Percentiles rank a stretch among this genome's conserved stretches.
phyloP scores from a whole-genome alignment of 2,329 filamentous ascomycete genomes.

The Fusarium aywerte region DNA sequence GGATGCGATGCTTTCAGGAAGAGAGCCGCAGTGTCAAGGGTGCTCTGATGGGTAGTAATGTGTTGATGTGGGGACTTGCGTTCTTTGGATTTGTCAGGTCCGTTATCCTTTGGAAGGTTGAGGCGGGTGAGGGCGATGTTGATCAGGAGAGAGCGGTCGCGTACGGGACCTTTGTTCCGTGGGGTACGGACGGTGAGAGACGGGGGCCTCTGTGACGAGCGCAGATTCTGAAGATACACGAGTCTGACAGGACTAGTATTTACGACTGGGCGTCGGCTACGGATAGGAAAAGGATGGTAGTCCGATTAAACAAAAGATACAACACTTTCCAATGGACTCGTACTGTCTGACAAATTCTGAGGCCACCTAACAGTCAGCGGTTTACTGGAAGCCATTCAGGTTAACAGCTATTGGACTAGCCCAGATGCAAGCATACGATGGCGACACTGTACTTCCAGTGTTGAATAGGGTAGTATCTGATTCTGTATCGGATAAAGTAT shows the following conservation, averaged over 20 bases:
- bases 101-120: conserved; percentile 45
- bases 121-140: conserved; percentile 12
- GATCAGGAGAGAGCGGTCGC: conserved; percentile 10
- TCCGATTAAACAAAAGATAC: not conserved
- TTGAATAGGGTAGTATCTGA: not conserved
- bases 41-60: conserved; percentile 44
- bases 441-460: not conserved
- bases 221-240: no score
- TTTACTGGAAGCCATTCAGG: no score
- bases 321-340: not conserved
- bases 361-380: no score
- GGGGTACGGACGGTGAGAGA: conserved; percentile 14
- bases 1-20: conserved; percentile 40
- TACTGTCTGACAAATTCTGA: not conserved
- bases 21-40: conserved; percentile 41
- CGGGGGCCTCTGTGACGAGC: conserved; percentile 13
- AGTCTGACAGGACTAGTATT: not conserved
- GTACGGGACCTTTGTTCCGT: conserved; percentile 40
- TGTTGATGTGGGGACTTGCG: conserved; percentile 45
- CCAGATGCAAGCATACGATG: no score
- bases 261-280: no score
- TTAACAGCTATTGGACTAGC: no score
- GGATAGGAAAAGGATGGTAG: not conserved
- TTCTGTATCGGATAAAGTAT: not conserved
- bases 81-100: conserved; percentile 47